phyloP scores from a whole-genome alignment of 2,329 filamentous ascomycete species.

The Pseudogymnoascus sp. region DNA sequence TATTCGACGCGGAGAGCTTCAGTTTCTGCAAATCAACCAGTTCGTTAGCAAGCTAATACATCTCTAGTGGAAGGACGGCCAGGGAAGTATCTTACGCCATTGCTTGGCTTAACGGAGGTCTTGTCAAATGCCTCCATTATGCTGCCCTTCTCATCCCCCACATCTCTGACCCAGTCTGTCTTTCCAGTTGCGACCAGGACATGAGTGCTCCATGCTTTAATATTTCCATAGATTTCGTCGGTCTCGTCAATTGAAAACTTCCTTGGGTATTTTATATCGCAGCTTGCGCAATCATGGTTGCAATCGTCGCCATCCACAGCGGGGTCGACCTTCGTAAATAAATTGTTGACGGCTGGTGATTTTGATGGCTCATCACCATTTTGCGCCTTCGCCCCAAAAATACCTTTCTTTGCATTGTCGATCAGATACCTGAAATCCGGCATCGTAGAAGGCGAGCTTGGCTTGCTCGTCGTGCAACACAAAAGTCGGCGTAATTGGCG shows the following conservation, averaged over 20 bases:
- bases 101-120: slow-evolving; percentile 50
- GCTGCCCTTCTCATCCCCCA: slow-evolving; percentile 78
- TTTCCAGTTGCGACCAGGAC: slow-evolving; percentile 91
- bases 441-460: background rate
- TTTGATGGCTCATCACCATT: background rate
- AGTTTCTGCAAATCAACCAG: slow-evolving; percentile 51
- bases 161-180: slow-evolving; percentile 86
- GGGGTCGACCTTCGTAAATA: slow-evolving; percentile 73
- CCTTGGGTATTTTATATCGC: slow-evolving; percentile 69
- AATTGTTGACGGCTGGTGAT: slow-evolving; percentile 21
- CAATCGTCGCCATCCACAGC: slow-evolving; percentile 81
- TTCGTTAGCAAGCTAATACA: background rate
- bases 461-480: background rate
- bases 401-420: slow-evolving; percentile 20
- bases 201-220: slow-evolving; percentile 85
- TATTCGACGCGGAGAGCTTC: slow-evolving; percentile 89
- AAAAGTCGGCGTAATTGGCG: background rate
- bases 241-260: slow-evolving; percentile 66
- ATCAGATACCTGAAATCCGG: slow-evolving; percentile 22
- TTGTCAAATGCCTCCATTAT: slow-evolving; percentile 69
- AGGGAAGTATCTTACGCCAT: slow-evolving; percentile 51
- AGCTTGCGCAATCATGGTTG: slow-evolving; percentile 75
- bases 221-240: slow-evolving; percentile 74
- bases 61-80: background rate
- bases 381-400: slow-evolving; percentile 22